Evolutionary conservation across 1,139 yeast genomes (phyloP), one percentile per base, ranked within the genome.

Genomic region (Nakaseomyces kungkrabaensis): DNA sequence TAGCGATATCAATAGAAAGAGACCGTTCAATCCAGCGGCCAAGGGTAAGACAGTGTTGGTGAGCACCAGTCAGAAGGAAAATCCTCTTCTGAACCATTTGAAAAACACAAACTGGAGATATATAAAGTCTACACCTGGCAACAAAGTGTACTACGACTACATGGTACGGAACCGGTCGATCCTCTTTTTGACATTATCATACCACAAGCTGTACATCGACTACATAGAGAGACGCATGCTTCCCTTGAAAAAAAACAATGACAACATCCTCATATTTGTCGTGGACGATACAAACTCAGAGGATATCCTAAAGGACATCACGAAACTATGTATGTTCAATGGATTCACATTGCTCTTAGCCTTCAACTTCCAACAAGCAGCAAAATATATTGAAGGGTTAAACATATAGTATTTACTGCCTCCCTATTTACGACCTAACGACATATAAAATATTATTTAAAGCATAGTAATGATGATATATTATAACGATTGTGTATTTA

Each of bases 321-420:
- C 85, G 60, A 84, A 79, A 59, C 68, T 83, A 33, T 81, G 95
- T 56, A 68, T 90, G 51, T 79, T 79, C 57, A 81, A 82, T 56
- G 88, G 85, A 49, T 71, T 85, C 51, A 77, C 95, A 0, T 61
- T 90, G 53, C 70, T 90, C 1, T 69, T 88, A 37, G 85, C 95
- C 0, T 89, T 96, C 86, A 78, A 82, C 32, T 81, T 80, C 57
- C 88, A 81, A 55, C 97, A 92, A 61, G 95, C 96, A 1, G 96
- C 90, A 0, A 81, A 79, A 52, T 90, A 89, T 61, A 67, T 90
- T 25, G 79, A 62, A 48, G 62, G 56, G 48, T 46, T 65, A 54
- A 63, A 61, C 38, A 27, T 13, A 8, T 36, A 24, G n/a, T 17
- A 17, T 17, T 17, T 17, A 17, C 3, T 17, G 22, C 22, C 22